phyloP scores from a whole-genome alignment of 495 filamentous ascomycete species.

The Geoglossum glabrum region DNA sequence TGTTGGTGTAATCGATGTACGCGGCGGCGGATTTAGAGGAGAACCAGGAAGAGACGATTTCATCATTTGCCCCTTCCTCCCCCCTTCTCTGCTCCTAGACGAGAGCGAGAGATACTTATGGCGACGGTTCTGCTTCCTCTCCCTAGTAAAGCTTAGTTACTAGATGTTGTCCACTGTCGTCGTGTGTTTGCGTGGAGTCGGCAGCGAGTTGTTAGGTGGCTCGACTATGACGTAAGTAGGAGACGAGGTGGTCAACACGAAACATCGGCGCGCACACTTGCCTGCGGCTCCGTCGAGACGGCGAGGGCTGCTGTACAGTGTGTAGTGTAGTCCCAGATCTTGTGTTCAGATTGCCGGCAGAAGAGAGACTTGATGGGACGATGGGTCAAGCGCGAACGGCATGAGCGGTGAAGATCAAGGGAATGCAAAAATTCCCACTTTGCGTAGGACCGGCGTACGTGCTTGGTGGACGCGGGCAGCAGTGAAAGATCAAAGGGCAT shows the following conservation, averaged over 20 bases:
- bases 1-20: neutral
- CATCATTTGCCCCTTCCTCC: conserved; percentile 2
- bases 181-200: neutral
- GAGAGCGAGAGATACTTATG: neutral
- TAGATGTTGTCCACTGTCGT: neutral
- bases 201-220: neutral
- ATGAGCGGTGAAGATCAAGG: neutral
- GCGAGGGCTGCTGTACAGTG: neutral
- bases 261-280: neutral
- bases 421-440: neutral
- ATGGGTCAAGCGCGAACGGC: neutral
- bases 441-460: neutral
- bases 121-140: neutral
- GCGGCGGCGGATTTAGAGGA: neutral
- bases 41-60: neutral
- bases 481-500: too few species aligned
- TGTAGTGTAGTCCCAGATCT: neutral
- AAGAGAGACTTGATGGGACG: neutral
- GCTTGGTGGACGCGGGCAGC: neutral
- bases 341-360: neutral
- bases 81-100: neutral
- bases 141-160: neutral
- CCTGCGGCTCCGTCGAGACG: neutral
- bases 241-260: neutral
- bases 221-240: neutral